A percentile compares a stretch with the other conserved stretches of the same genome.
Evolutionary conservation across 192 early-diverging fungal species (phyloP).

Genomic region (Backusella luteola): DNA sequence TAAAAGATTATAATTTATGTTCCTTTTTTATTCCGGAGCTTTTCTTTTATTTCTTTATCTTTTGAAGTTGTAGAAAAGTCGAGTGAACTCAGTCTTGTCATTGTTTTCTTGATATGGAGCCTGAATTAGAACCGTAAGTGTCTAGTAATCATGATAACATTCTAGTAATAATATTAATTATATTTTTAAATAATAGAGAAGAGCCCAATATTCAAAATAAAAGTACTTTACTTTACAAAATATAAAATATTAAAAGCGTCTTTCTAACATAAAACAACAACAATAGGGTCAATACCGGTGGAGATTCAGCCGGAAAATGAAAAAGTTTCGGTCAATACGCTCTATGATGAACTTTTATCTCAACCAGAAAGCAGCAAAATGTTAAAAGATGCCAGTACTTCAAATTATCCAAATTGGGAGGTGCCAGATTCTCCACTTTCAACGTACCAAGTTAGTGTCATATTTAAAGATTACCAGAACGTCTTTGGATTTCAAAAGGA

Average conservation of each 20-base stretch:
- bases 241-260: background rate
- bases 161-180: background rate
- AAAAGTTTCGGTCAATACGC: background rate
- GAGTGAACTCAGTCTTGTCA: background rate
- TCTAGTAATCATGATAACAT: background rate
- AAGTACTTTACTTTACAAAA: background rate
- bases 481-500: slow-evolving; percentile 65
- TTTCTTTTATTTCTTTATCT: background rate
- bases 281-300: background rate
- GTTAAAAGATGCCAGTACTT: background rate
- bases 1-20: background rate
- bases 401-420: slow-evolving; percentile 22
- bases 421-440: slow-evolving; percentile 4
- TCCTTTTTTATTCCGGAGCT: background rate
- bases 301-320: background rate
- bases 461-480: slow-evolving; percentile 53
- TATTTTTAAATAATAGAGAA: background rate
- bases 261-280: background rate
- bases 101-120: background rate
- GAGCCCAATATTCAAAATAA: background rate
- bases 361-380: background rate
- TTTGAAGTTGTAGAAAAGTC: background rate
- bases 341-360: background rate
- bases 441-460: slow-evolving; percentile 45
- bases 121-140: background rate